Base-by-base conservation (phyloP, 1,284 basidiomycete species). In the Coniferiporia weirii region DNA sequence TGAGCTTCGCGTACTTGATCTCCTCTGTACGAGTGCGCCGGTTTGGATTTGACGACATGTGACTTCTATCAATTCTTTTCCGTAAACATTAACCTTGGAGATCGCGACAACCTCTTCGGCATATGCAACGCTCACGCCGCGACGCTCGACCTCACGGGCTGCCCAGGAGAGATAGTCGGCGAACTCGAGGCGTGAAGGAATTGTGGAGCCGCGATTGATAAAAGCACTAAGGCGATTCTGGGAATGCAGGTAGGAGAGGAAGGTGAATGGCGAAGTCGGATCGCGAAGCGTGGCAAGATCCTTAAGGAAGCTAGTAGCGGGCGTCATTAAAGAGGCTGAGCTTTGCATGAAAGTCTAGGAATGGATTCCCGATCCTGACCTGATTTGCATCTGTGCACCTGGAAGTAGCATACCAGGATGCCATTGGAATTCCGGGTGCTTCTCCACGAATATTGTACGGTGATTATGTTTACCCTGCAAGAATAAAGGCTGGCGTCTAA, bases 341-440 rank as follows among this genome's bases (percentile, higher is more conserved):
- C 9, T 12, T 9, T 27, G 27, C 27, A 5, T 27, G 3, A 3
- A 17, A 35, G 61, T 61, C 65, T 64, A 66, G 27, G 22, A 27
- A 58, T 38, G 32, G 20, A 19, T 22, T 10, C 5, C 9, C 15
- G 45, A 19, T 35, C 9, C 57, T 27, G 58, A 75, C 80, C 77
- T 79, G 56, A 84, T 84, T 66, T 84, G 82, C 82, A 84, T 84
- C 40, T 72, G 74, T 38, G 78, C 75, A 43, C 78, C 79, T 36
- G 80, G 79, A 19, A 84, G 70, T 44, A 84, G 74, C 80, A 84
- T 81, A 35, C 78, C 79, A 54, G 82, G 80, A 66, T 84, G 82
- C 82, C 82, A 82, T 63, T 71, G 71, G 64, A 82, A 81, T 52
- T 71, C 69, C 4, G 70, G 64, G 53, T 81, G 74, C 64, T 74